Evolutionary conservation across 257 asterid genomes (phyloP).

Genomic region (Paulownia fortunei): DNA sequence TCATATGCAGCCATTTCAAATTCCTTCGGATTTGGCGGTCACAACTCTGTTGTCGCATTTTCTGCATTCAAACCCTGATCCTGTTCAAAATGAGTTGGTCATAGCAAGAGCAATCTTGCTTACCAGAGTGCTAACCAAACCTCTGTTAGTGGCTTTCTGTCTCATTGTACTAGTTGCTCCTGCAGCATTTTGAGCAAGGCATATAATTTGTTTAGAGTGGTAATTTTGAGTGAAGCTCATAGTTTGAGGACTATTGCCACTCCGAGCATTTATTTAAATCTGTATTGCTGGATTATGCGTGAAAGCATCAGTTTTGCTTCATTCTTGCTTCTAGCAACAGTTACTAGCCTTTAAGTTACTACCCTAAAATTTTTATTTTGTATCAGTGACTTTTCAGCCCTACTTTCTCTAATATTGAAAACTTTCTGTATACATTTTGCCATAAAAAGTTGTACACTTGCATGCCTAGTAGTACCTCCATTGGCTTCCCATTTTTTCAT

Average conservation of each 20-base stretch:
- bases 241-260: conserved; percentile 3
- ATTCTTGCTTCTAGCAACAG: conserved; percentile 8
- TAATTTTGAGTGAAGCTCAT: conserved; percentile 28
- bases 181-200: conserved; percentile 16
- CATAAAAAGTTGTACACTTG: no score
- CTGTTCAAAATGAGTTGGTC: background rate
- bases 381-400: background rate
- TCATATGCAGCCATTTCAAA: conserved; percentile 75
- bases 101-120: conserved; percentile 25
- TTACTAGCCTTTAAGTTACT: background rate
- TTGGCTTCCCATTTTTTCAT: no score
- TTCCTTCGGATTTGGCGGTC: conserved; percentile 88
- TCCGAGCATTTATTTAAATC: conserved; percentile 17
- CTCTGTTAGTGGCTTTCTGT: conserved; percentile 17
- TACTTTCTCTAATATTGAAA: background rate
- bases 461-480: no score
- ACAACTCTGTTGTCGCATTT: conserved; percentile 77
- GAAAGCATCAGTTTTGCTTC: conserved; percentile 22
- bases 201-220: conserved; percentile 28
- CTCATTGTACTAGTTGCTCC: conserved; percentile 19
- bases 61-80: conserved; percentile 78
- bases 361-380: background rate
- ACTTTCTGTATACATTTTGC: no score
- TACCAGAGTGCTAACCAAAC: background rate
- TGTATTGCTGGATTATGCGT: background rate